Evolutionary conservation across 2,329 filamentous ascomycete species (phyloP), one percentile per base, ranked within the genome.

Genomic region (Claviceps africana): DNA sequence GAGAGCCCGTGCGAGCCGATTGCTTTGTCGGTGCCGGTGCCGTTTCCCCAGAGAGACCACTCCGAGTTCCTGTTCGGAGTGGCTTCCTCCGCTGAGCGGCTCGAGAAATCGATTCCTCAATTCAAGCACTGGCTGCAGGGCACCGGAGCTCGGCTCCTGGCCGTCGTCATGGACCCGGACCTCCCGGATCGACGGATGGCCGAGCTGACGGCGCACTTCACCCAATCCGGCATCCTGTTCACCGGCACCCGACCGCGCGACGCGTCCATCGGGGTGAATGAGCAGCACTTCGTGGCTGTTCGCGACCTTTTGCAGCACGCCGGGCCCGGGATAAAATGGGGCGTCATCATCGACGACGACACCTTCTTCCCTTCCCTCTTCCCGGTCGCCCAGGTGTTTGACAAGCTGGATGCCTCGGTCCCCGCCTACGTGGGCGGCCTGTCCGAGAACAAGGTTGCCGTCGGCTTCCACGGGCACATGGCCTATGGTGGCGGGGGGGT

Each of bases 401-500:
- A 59, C 35, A 61, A 65, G 39, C 70, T 77, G 56, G 72, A 82
- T 58, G 68, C 75, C 58, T 70, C 67, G 2, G 60, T 68, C 21
- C 69, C 75, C 3, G 61, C 68, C 37, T 83, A 81, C 62, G 66
- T 82, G 11, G 79, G 80, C 2, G 74, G 73, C 2, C 62, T 82
- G 6, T 78, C 78, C 1, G 79, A 83, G 60, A 76, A 77, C 58
- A 72, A 74, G 39, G 62, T 68, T 25, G 71, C 76, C 19, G 70
- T 82, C 28, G 66, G 67, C 4, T 64, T 65, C 11, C 81, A 76
- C 59, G 79, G 79, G 1, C 69, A 74, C 57, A 79, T 81, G 72
- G 79, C 76, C 15, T 83, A 74, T 55, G 79, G 80, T 52, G 79
- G 79, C 55, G 79, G 75, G 3, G 80, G 79, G 52, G 68, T 78